Conservation (phyloP, 306 rosid species). For the Quercus wislizeni region DNA sequence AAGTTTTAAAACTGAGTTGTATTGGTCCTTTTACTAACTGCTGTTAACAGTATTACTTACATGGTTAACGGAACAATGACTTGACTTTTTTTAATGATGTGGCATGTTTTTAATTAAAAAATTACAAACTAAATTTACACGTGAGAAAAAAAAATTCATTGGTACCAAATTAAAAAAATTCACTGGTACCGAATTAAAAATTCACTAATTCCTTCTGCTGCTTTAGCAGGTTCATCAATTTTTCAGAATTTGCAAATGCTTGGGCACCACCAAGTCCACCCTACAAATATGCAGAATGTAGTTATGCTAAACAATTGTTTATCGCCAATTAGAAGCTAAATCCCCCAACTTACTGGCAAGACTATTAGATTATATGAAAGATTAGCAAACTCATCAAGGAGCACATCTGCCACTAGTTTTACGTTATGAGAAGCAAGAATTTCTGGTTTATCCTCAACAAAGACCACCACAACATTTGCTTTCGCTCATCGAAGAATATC, state of each 20-base stretch:
- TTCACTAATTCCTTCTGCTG: conserved; percentile 49
- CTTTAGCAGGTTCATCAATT: conserved; percentile 65
- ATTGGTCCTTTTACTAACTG: no score
- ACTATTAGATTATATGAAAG: conserved; percentile 72
- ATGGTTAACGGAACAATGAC: no score
- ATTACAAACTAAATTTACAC: no score
- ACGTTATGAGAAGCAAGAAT: no score
- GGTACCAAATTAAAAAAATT: no score
- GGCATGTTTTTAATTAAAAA: no score
- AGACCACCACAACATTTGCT: conserved; percentile 72
- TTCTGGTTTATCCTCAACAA: no score
- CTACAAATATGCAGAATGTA: conserved; percentile 39
- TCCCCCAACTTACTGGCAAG: conserved; percentile 61
- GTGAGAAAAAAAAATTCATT: no score
- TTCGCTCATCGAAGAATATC: conserved; percentile 78
- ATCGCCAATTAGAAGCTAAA: not conserved
- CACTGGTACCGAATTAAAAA: not conserved
- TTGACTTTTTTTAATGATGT: no score
- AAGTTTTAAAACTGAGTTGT: no score
- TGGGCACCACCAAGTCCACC: conserved; percentile 96
- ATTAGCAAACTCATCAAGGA: conserved; percentile 71
- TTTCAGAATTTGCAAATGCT: conserved; percentile 77
- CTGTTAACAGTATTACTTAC: no score
- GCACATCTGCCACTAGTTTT: conserved; percentile 7
- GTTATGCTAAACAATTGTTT: conserved; percentile 10